Evolutionary conservation across 768 basidiomycete genomes (phyloP).

Genomic region (Boletales sp.): DNA sequence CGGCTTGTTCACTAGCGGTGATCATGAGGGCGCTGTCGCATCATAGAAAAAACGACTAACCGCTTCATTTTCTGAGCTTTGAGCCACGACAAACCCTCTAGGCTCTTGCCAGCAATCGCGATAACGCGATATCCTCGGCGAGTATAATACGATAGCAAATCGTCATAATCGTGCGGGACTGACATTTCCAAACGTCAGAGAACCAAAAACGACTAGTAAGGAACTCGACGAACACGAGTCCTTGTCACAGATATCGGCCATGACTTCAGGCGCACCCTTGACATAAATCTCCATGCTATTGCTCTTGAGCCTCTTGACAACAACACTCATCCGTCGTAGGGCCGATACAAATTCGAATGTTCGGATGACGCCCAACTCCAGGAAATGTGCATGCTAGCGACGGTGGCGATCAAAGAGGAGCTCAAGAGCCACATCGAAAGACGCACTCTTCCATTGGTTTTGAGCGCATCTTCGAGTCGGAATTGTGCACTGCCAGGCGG

Average conservation of each 20-base stretch:
- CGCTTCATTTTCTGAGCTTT: conserved; percentile 96
- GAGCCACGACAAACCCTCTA: conserved; percentile 92
- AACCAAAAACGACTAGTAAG: neutral
- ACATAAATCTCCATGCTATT: conserved; percentile 96
- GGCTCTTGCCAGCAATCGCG: conserved; percentile 93
- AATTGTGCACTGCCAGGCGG: conserved; percentile 93
- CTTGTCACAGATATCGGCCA: conserved; percentile 90
- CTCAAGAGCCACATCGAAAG: neutral
- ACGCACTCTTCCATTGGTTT: conserved; percentile 71
- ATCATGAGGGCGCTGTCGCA: conserved; percentile 4
- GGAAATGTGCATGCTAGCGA: conserved; percentile 86
- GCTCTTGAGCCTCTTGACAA: conserved; percentile 93
- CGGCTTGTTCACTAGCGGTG: conserved; percentile 79
- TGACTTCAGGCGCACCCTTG: conserved; percentile 99
- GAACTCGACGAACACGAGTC: conserved; percentile 74
- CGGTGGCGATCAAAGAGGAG: neutral
- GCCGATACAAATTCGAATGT: conserved; percentile 96
- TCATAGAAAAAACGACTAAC: conserved; percentile 37
- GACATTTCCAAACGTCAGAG: conserved; percentile 12
- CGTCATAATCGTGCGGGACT: conserved; percentile 98
- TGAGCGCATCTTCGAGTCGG: conserved; percentile 89
- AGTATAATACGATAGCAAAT: conserved; percentile 94
- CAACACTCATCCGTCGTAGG: conserved; percentile 93
- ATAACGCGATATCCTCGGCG: conserved; percentile 96
- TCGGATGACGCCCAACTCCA: conserved; percentile 94